These are phyloP conservation scores for Ganoderma leucocontextum DNA, from an alignment of 1,284 basidiomycete genomes.

Conservation along the genomic window DNA sequence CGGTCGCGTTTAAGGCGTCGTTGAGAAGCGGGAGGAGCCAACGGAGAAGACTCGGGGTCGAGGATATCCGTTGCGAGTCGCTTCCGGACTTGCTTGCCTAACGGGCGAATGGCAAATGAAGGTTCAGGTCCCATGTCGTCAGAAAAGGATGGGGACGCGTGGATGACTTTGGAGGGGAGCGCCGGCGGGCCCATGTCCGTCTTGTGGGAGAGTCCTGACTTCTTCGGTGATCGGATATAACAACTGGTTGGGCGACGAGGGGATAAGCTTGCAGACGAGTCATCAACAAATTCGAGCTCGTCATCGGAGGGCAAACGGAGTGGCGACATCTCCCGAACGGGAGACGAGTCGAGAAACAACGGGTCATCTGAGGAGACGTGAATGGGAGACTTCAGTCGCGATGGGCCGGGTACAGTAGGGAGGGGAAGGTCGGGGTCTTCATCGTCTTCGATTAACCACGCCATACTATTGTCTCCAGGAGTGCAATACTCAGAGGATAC, in stretches of 20 bases:
- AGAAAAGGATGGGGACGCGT: slow-evolving; percentile 29
- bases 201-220: slow-evolving; percentile 18
- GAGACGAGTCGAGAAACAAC: slow-evolving; percentile 26
- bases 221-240: slow-evolving; percentile 9
- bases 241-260: background rate
- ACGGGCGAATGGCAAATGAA: slow-evolving; percentile 63
- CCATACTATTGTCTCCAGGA: slow-evolving; percentile 48
- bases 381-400: slow-evolving; percentile 4
- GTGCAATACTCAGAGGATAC: slow-evolving; percentile 17
- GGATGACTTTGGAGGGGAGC: slow-evolving; percentile 41
- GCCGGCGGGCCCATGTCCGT: slow-evolving; percentile 52
- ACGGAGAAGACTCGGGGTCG: slow-evolving; percentile 50
- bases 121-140: slow-evolving; percentile 47
- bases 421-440: slow-evolving; percentile 56
- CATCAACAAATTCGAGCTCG: slow-evolving; percentile 27
- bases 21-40: slow-evolving; percentile 50
- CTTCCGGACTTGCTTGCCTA: slow-evolving; percentile 47
- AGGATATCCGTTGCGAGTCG: slow-evolving; percentile 41
- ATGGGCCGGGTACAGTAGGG: slow-evolving; percentile 48
- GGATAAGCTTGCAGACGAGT: background rate
- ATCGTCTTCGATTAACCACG: slow-evolving; percentile 70
- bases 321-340: slow-evolving; percentile 8
- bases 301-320: slow-evolving; percentile 19
- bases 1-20: slow-evolving; percentile 52
- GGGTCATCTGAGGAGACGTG: slow-evolving; percentile 17